Conservation (phyloP, 106 monocot genomes). For the Alisma plantagoaquatica region DNA sequence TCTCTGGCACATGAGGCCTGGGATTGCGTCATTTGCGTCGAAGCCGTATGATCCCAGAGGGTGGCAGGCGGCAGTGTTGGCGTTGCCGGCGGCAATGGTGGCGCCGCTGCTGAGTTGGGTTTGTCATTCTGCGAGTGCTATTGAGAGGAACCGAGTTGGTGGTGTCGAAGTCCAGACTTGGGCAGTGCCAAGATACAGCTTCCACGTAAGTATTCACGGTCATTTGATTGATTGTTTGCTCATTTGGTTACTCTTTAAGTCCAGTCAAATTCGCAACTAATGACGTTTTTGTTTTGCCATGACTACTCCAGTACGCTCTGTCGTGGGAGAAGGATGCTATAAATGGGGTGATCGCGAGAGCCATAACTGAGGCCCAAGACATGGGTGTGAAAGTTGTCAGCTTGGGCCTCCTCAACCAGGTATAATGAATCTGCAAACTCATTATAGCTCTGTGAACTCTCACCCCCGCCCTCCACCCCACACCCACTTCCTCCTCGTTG, state of each 20-base stretch:
- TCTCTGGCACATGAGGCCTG: slow-evolving; percentile 39
- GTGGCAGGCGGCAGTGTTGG: slow-evolving; percentile 12
- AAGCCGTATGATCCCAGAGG: slow-evolving; percentile 34
- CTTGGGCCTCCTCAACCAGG: slow-evolving; percentile 78
- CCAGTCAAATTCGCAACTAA: too few relatives aligned
- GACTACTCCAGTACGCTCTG: slow-evolving; percentile 39
- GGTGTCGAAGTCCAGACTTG: slow-evolving; percentile 47
- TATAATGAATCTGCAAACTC: too few relatives aligned
- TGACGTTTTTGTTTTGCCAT: too few relatives aligned
- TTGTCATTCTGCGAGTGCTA: slow-evolving; percentile 24
- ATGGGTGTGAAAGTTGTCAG: slow-evolving; percentile 49
- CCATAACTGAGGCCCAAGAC: slow-evolving; percentile 52
- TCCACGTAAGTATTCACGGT: slow-evolving; percentile 30
- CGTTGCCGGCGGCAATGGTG: slow-evolving; percentile 21
- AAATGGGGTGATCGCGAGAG: slow-evolving; percentile 41
- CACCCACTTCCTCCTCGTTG: too few relatives aligned
- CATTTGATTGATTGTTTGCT: background rate
- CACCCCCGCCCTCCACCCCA: too few relatives aligned
- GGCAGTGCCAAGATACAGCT: slow-evolving; percentile 52
- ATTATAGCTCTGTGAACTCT: too few relatives aligned
- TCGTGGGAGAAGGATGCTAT: slow-evolving; percentile 20
- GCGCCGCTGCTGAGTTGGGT: slow-evolving; percentile 18
- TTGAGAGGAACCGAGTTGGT: slow-evolving; percentile 53
- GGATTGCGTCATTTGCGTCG: slow-evolving; percentile 51
- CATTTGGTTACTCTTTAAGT: too few relatives aligned